A percentile compares a stretch with the other conserved stretches of the same genome.
phyloP scores from a whole-genome alignment of 1,284 basidiomycete genomes.

The Coniferiporia sulphurascens region DNA sequence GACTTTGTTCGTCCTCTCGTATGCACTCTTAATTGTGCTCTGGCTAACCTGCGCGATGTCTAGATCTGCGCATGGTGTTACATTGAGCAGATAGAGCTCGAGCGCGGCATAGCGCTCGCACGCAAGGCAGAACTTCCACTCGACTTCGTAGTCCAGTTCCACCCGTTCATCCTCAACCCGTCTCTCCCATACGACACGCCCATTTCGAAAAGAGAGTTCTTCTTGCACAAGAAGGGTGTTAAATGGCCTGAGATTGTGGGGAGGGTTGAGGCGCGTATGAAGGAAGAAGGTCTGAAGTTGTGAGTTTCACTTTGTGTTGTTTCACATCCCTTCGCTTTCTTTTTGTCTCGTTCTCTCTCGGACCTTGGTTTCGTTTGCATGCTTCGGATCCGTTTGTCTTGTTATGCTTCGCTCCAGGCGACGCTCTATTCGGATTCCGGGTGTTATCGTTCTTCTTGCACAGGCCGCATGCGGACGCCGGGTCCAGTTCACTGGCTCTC shows the following conservation, averaged over 20 bases:
- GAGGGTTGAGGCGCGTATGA: conserved; percentile 47
- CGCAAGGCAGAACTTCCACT: conserved; percentile 58
- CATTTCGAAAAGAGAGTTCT: conserved; percentile 46
- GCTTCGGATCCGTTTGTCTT: background rate
- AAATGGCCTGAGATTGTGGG: conserved; percentile 44
- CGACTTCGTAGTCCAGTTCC: conserved; percentile 67
- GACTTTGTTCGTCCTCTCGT: conserved; percentile 7
- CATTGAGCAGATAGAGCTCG: conserved; percentile 67
- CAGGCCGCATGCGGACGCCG: no score
- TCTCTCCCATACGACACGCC: conserved; percentile 41
- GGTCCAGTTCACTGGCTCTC: no score
- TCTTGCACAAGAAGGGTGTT: conserved; percentile 55
- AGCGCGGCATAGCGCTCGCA: conserved; percentile 50
- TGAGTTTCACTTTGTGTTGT: conserved; percentile 32
- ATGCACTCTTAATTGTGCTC: background rate
- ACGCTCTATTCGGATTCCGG: no score
- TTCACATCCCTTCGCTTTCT: no score
- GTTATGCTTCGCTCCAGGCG: background rate
- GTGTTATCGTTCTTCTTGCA: no score
- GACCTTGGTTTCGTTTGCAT: background rate
- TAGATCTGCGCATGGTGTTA: conserved; percentile 73
- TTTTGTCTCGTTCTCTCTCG: background rate
- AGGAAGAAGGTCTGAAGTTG: conserved; percentile 61
- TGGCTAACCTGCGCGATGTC: background rate
- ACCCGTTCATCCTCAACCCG: conserved; percentile 65